Evolutionary conservation across 1,139 yeast genomes (phyloP).

Genomic region (Candida dubliniensis): DNA sequence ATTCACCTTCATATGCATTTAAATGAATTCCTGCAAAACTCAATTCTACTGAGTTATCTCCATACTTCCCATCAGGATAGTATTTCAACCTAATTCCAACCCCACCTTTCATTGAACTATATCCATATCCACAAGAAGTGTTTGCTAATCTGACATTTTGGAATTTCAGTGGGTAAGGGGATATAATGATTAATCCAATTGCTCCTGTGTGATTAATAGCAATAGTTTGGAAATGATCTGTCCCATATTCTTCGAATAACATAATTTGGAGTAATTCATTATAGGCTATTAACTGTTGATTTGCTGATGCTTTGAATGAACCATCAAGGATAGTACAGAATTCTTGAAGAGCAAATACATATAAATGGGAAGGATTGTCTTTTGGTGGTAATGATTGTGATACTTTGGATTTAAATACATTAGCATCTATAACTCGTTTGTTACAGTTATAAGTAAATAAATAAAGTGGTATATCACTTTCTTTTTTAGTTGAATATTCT

Average conservation of each 20-base stretch:
- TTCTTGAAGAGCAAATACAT: constrained; percentile 77
- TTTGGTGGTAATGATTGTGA: constrained; percentile 28
- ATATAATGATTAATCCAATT: constrained; percentile 58
- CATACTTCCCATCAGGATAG: constrained; percentile 21
- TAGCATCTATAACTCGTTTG: constrained; percentile 27
- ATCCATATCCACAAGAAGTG: constrained; percentile 56
- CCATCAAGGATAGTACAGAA: constrained; percentile 66
- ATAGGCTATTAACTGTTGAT: constrained; percentile 40
- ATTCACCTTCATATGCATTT: constrained; percentile 71
- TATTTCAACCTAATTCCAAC: constrained; percentile 55
- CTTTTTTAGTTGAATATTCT: neutral
- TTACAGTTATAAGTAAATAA: constrained; percentile 44
- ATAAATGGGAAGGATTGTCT: constrained; percentile 39
- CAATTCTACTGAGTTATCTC: constrained; percentile 29
- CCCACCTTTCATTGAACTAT: constrained; percentile 74
- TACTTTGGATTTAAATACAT: constrained; percentile 24
- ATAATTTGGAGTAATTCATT: constrained; percentile 41
- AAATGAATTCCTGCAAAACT: constrained; percentile 74
- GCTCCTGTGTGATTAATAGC: constrained; percentile 61
- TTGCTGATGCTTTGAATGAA: constrained; percentile 43
- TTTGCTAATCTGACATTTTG: constrained; percentile 27
- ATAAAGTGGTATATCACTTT: constrained; percentile 21
- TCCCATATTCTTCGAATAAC: constrained; percentile 32
- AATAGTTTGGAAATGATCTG: constrained; percentile 42
- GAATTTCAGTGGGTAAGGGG: constrained; percentile 42